Base-by-base conservation (phyloP, 768 basidiomycete species). In the Hysterangium stoloniferum region DNA sequence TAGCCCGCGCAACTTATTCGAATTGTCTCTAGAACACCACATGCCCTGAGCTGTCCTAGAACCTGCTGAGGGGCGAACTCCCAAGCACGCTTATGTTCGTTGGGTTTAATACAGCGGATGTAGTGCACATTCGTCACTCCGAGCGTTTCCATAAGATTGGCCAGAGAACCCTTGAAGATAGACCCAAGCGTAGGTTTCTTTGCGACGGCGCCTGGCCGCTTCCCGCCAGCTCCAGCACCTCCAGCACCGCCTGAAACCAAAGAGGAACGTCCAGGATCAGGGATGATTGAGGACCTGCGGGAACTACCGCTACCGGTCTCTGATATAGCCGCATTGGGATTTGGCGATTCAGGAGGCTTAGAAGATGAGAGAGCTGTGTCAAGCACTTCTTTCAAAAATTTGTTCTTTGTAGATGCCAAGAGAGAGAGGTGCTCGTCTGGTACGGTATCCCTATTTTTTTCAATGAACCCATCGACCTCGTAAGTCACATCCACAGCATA, bases 61-160 rank as follows among this genome's bases (percentile, higher is more conserved):
- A 99, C 96, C 64, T 98, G 93, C 59, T 94, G 90, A 28, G 94
- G 90, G 25, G 86, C 81, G 61, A 97, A 94, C 63, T 93, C 91
- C 96, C 96, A 99, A 32, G 96, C 92, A 47, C 76, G 81, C 71
- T 99, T 99, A 56, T 78, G 76, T 62, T 99, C 96, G 64, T 99
- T 99, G 2, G 96, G 96, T 66, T 99, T 99, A 73, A 99, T 98
- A 66, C 96, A 99, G 41, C 96, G 82, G 62, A 99, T 99, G 63
- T 99, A 99, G 63, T 99, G 96, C 0, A 97, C 96, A 60, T 99
- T 97, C 11, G 96, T 99, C 53, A 89, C 85, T 60, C 89, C 86
- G 57, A 99, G 84, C 0, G 96, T 99, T 32, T 96, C 93, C 95
- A 99, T 99, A 37, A 99, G 72, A 42, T 80, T 85, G 63, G 88